Percentiles rank a stretch among this genome's conserved stretches.
These are phyloP conservation scores for Talaromyces proteolyticus DNA, from an alignment of 495 filamentous ascomycete species.

Conservation along the genomic window DNA sequence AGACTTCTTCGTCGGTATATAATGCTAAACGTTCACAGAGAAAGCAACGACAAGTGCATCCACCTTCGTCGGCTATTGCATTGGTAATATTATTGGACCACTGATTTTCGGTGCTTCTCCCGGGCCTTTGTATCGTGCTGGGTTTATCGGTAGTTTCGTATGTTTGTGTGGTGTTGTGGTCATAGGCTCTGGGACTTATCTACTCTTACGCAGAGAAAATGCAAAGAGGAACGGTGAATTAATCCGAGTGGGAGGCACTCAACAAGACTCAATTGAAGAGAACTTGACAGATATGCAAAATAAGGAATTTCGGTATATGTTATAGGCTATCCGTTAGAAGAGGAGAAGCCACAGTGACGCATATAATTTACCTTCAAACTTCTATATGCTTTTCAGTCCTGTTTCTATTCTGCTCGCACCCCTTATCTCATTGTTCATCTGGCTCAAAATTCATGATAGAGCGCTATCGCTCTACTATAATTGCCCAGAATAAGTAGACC, in stretches of 20 bases:
- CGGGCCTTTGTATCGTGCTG: slow-evolving; percentile 20
- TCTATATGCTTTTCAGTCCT: too few species aligned
- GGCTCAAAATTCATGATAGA: too few species aligned
- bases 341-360: too few species aligned
- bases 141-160: not conserved
- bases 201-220: not conserved
- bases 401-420: too few species aligned
- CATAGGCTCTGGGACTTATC: not conserved
- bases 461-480: too few species aligned
- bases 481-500: too few species aligned
- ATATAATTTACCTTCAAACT: too few species aligned
- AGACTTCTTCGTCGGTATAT: not conserved
- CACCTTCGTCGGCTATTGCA: slow-evolving; percentile 31
- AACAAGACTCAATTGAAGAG: not conserved
- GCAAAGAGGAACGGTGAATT: not conserved
- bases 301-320: not conserved
- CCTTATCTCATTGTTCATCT: too few species aligned
- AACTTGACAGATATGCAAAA: not conserved
- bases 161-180: not conserved
- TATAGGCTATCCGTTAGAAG: not conserved
- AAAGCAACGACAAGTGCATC: slow-evolving; percentile 40
- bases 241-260: not conserved
- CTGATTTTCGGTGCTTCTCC: slow-evolving; percentile 24
- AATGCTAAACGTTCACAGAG: slow-evolving; percentile 48
- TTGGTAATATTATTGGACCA: slow-evolving; percentile 33